Evolutionary conservation across 192 early-diverging fungal genomes (phyloP).

Genomic region (Umbelopsis ramanniana): DNA sequence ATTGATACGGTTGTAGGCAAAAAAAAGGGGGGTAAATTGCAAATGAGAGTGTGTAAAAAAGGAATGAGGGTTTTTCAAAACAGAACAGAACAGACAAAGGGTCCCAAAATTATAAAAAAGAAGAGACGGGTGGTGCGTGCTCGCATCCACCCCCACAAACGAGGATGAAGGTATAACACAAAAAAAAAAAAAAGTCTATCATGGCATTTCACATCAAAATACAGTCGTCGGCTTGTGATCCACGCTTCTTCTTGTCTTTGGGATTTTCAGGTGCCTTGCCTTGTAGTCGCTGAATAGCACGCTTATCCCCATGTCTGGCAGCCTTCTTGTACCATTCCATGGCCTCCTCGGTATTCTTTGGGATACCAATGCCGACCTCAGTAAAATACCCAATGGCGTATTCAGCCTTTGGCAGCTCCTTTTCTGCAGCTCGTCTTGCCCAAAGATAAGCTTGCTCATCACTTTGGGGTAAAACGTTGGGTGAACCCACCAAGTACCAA

Average conservation of each 20-base stretch:
- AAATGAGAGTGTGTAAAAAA: no score
- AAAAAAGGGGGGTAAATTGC: no score
- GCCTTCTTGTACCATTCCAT: constrained; percentile 66
- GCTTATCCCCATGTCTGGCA: constrained; percentile 59
- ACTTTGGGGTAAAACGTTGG: constrained; percentile 50
- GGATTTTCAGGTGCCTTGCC: constrained; percentile 40
- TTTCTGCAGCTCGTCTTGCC: constrained; percentile 58
- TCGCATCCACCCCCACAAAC: no score
- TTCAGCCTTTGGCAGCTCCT: constrained; percentile 57
- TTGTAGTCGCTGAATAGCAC: constrained; percentile 54
- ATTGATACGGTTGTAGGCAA: no score
- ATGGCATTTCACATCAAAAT: constrained; percentile 32
- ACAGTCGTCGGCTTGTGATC: constrained; percentile 47
- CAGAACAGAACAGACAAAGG: no score
- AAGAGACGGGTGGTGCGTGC: no score
- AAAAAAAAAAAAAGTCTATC: no score
- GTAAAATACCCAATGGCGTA: constrained; percentile 69
- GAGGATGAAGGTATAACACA: no score
- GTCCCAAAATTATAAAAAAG: no score
- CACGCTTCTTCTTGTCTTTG: constrained; percentile 48
- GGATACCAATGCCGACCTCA: constrained; percentile 60
- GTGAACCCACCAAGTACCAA: constrained; percentile 63
- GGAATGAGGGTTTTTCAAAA: no score
- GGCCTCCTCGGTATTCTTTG: constrained; percentile 54
- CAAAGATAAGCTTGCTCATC: constrained; percentile 52